Base-by-base conservation (phyloP, 2,329 filamentous ascomycete species). In the Xylaria sp. region DNA sequence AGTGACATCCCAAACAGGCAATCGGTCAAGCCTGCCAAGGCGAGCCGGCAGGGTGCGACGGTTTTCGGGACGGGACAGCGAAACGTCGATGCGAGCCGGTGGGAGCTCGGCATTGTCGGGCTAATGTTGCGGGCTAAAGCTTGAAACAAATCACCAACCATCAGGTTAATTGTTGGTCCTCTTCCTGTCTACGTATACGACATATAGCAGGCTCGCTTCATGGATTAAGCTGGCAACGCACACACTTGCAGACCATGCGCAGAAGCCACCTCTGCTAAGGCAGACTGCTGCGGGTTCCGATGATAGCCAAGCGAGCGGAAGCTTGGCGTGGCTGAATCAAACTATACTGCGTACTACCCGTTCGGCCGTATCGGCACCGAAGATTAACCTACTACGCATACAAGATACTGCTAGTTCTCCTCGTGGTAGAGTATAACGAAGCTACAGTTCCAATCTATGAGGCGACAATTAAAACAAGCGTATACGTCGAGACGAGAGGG, bases 11-110 rank as follows among this genome's bases (percentile, higher is more conserved):
- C 65, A 49, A 58, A 27, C 3, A 15, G 53, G 63, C 2, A 65
- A 66, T 47, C 67, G 71, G 68, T 65, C 39, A 56, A 17, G 39
- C 22, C 20, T 47, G 74, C 74, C 74, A 76, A 75, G 74, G 38
- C 39, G 59, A 39, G 11, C 60, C 55, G 63, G 65, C 66, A 71
- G 68, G 69, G 66, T 63, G 31, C 65, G 71, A 71, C 67, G 70
- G 65, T 72, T 68, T 71, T 73, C 71, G 75, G 74, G 71, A 76
- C 73, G 73, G 71, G 49, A 60, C 65, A 65, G 62, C 59, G 63
- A 66, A 62, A 63, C 27, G 27, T 67, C 50, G 53, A 55, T 60
- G 55, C 58, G 58, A 70, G 59, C 61, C 63, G 63, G 55, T 39
- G 58, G 51, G 64, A 70, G 61, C 61, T 70, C 69, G 71, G 69